These are phyloP conservation scores for Aspergillus sclerotialis DNA, from an alignment of 2,329 filamentous ascomycete species.

Conservation along the genomic window DNA sequence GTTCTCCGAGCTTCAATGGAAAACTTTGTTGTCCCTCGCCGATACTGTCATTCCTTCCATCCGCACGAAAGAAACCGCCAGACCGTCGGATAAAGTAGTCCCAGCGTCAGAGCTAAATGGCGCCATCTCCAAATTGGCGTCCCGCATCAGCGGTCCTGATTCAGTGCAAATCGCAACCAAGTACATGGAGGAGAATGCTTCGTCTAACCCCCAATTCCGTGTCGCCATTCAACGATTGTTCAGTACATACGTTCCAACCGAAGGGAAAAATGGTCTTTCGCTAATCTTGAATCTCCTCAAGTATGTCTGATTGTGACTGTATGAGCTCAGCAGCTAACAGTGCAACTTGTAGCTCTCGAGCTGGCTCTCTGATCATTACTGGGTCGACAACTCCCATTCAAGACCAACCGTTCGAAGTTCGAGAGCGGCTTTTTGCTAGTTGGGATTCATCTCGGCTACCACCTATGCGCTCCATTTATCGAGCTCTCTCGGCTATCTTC, in stretches of 20 bases:
- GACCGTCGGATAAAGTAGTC: conserved; percentile 30
- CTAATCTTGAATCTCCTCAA: conserved; percentile 49
- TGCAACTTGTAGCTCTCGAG: conserved; percentile 42
- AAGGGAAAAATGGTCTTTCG: conserved; percentile 42
- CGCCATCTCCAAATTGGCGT: conserved; percentile 23
- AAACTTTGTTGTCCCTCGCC: conserved; percentile 49
- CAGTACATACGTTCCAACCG: conserved; percentile 41
- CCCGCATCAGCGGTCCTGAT: conserved; percentile 22
- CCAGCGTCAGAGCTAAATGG: conserved; percentile 36
- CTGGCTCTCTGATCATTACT: conserved; percentile 51
- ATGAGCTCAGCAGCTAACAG: too few species aligned
- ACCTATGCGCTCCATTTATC: conserved; percentile 44
- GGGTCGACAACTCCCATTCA: conserved; percentile 50
- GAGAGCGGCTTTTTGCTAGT: conserved; percentile 45
- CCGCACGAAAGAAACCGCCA: conserved; percentile 29
- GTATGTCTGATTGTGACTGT: too few species aligned
- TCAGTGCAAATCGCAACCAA: conserved; percentile 31
- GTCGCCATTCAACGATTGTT: conserved; percentile 43
- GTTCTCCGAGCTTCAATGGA: conserved; percentile 52
- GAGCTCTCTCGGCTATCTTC: conserved; percentile 43
- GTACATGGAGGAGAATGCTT: conserved; percentile 44
- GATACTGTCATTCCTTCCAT: conserved; percentile 53
- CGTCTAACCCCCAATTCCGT: conserved; percentile 44
- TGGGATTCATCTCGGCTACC: conserved; percentile 50
- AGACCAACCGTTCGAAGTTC: conserved; percentile 47